A percentile compares a stretch with the other conserved stretches of the same genome.
Conservation (phyloP, 2,329 filamentous ascomycete species). For the Talaromyces piceae region DNA sequence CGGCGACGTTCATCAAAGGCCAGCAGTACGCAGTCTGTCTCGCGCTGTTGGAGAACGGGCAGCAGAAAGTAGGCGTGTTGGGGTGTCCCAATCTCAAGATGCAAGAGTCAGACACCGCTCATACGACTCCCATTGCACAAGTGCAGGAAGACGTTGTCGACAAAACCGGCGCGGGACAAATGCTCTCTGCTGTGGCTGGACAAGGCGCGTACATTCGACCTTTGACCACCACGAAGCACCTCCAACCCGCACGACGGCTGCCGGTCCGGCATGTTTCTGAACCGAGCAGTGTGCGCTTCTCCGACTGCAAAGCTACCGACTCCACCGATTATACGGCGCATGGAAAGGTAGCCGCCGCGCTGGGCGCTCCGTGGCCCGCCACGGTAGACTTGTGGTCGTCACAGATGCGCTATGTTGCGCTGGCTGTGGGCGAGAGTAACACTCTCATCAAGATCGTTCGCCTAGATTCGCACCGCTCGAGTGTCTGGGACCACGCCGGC, state of each 20-base stretch:
- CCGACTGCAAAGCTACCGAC: conserved; percentile 34
- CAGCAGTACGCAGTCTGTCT: conserved; percentile 58
- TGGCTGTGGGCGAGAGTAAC: conserved; percentile 44
- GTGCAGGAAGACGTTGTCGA: conserved; percentile 38
- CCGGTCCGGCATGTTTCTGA: not conserved
- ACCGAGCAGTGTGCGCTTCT: conserved; percentile 33
- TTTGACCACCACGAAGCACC: conserved; percentile 19
- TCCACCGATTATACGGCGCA: conserved; percentile 34
- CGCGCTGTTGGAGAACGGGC: conserved; percentile 50
- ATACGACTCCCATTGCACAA: conserved; percentile 9
- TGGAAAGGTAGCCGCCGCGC: conserved; percentile 29
- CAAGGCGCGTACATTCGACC: conserved; percentile 36
- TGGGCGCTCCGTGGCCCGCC: conserved; percentile 40
- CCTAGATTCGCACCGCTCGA: conserved; percentile 37
- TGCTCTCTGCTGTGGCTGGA: conserved; percentile 43
- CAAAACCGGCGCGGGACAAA: conserved; percentile 39
- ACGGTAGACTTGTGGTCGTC: conserved; percentile 46
- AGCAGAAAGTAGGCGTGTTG: conserved; percentile 52
- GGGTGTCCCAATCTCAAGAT: conserved; percentile 54
- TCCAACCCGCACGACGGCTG: conserved; percentile 23
- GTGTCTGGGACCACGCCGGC: conserved; percentile 51
- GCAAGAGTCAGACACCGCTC: not conserved
- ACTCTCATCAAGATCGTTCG: conserved; percentile 44
- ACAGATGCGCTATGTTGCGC: conserved; percentile 48
- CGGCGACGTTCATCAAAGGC: conserved; percentile 53